Base-by-base conservation (phyloP, 352 stramenopile species). In the Plasmopara viticola region DNA sequence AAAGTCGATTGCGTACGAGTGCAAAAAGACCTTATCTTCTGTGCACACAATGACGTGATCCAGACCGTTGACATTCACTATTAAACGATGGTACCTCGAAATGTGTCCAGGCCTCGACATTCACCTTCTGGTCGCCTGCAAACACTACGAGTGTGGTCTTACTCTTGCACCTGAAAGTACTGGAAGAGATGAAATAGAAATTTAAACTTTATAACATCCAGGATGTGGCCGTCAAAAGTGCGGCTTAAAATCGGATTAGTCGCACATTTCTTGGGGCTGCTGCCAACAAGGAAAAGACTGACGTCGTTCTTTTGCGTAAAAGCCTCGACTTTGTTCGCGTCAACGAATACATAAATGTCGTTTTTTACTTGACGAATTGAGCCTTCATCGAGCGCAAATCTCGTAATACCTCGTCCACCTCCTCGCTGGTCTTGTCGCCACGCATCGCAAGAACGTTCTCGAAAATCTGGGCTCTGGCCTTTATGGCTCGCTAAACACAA, bases 231-330 rank as follows among this genome's bases (percentile, higher is more conserved):
- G 73, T 99, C 96, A 66, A 98, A 99, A 12, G 93, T 98, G 55
- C 97, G 84, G 10, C 97, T 96, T 37, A 99, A 64, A 14, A 98
- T 82, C 25, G 99, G 65, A 66, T 99, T 99, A 75, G 98, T 97
- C n/a, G 96, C 91, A 62, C 97, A 83, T 72, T 99, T 99, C 76
- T 99, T 99, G 55, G 97, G 98, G 83, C 96, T 90, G 69, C 80
- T 96, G 20, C 89, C 96, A 51, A 99, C 69, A 41, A 91, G 80
- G 73, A 99, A 99, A 2, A 99, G 68, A 20, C 90, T 87, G 57
- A 87, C 96, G 72, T 99, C 96, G 71, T 99, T 99, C 81, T 99
- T 99, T 56, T 92, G 67, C 53, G 80, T 86, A 15, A 98, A 61
- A 58, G 97, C 97, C 68, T 98, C 91, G 20, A 97, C 67, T 54